phyloP scores from a whole-genome alignment of 192 early-diverging fungal genomes.

The Entophlyctis luteolus region DNA sequence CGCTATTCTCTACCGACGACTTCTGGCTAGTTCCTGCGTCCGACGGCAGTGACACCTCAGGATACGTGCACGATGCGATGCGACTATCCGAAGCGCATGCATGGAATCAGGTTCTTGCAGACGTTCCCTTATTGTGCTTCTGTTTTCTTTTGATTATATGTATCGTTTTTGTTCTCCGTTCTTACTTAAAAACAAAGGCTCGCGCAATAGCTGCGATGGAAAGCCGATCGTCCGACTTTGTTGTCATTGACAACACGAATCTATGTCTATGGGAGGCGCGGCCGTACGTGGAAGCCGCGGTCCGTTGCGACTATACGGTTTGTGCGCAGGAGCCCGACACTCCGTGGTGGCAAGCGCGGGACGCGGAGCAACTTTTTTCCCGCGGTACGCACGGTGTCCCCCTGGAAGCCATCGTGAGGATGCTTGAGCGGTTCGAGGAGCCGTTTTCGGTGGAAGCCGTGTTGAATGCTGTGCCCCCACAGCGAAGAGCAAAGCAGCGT shows the following conservation, averaged over 20 bases:
- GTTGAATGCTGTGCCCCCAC: too few relatives aligned
- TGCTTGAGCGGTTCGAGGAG: slow-evolving; percentile 42
- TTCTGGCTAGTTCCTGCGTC: slow-evolving; percentile 22
- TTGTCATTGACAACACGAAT: slow-evolving; percentile 55
- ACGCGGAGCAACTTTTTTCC: slow-evolving; percentile 31
- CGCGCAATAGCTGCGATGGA: slow-evolving; percentile 25
- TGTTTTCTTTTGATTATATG: too few relatives aligned
- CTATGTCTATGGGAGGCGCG: slow-evolving; percentile 41
- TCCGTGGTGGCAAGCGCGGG: slow-evolving; percentile 36
- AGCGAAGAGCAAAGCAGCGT: too few relatives aligned
- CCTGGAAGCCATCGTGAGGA: slow-evolving; percentile 32
- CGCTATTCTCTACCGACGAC: slow-evolving; percentile 52
- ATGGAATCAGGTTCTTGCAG: slow-evolving; percentile 48
- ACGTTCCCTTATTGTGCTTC: too few relatives aligned
- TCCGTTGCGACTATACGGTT: slow-evolving; percentile 33
- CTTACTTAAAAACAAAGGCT: too few relatives aligned
- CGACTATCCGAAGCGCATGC: slow-evolving; percentile 35
- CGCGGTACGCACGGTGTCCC: slow-evolving; percentile 42
- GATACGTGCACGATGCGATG: slow-evolving; percentile 37
- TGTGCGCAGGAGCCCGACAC: slow-evolving; percentile 39
- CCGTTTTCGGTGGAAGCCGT: slow-evolving; percentile 38
- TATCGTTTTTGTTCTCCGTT: too few relatives aligned
- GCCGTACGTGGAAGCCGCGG: slow-evolving; percentile 40
- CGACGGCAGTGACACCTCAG: neutral
- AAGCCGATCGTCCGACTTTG: neutral